Evolutionary conservation across 164 flowering plant genomes (phyloP).

Genomic region (Berberis vulgaris): DNA sequence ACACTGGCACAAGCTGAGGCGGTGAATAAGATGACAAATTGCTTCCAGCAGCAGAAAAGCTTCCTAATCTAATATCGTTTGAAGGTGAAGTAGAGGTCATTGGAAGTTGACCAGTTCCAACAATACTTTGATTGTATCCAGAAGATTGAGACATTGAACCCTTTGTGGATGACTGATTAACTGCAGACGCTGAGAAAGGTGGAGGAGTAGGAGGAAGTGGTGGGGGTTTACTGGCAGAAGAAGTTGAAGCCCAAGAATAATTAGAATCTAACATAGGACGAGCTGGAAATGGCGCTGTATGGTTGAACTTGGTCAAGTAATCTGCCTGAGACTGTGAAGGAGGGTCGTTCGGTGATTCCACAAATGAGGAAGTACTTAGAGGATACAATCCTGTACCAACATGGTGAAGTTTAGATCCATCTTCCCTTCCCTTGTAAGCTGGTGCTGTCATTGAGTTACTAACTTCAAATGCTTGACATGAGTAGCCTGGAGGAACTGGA

Average conservation of each 20-base stretch:
- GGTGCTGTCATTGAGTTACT: conserved; percentile 17
- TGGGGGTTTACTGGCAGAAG: conserved; percentile 49
- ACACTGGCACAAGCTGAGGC: conserved; percentile 35
- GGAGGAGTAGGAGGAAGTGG: conserved; percentile 95
- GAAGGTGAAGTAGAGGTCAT: conserved; percentile 24
- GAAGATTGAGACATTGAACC: conserved; percentile 33
- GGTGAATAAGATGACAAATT: conserved; percentile 39
- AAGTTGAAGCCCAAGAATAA: conserved; percentile 34
- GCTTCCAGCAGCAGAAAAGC: conserved; percentile 33
- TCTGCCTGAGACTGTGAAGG: conserved; percentile 50
- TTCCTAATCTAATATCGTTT: conserved; percentile 29
- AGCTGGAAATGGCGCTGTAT: conserved; percentile 18
- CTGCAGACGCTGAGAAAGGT: conserved; percentile 47
- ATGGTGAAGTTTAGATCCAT: conserved; percentile 10
- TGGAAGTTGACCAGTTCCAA: conserved; percentile 31
- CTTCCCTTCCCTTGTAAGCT: conserved; percentile 15
- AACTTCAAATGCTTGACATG: conserved; percentile 30
- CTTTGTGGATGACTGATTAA: conserved; percentile 29
- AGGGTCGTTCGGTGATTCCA: conserved; percentile 14
- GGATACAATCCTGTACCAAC: conserved; percentile 9
- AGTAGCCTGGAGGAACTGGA: conserved; percentile 31
- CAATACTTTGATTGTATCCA: conserved; percentile 30
- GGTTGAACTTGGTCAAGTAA: conserved; percentile 26
- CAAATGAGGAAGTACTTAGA: conserved; percentile 10
- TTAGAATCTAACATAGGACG: conserved; percentile 39